Percentiles rank a stretch among this genome's conserved stretches.
Evolutionary conservation across 306 rosid species (phyloP).

Genomic region (Hylodesmum podocarpum): DNA sequence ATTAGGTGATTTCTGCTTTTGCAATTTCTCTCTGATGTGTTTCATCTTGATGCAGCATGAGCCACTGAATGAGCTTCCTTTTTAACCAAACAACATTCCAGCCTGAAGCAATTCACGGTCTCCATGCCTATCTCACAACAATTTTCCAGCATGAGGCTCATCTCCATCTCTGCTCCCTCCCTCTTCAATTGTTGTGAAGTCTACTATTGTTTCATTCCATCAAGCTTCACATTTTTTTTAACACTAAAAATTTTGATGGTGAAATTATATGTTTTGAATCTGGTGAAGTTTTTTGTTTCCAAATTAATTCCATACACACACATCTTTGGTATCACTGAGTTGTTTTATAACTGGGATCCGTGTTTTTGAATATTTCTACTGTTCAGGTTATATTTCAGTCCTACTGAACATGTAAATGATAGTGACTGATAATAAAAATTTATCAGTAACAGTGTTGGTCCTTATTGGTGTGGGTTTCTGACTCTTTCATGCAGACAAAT

Average conservation of each 20-base stretch:
- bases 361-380: not conserved
- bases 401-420: not conserved
- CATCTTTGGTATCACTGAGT: not conserved
- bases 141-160: not conserved
- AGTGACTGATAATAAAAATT: not conserved
- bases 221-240: not conserved
- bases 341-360: not conserved
- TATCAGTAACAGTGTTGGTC: not conserved
- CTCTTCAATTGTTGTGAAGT: not conserved
- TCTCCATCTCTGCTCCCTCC: not conserved
- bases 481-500: not conserved
- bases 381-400: not conserved
- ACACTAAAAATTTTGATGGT: not conserved
- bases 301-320: not conserved
- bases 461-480: not conserved
- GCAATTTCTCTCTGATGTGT: not conserved
- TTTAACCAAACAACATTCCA: not conserved
- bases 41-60: not conserved
- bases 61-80: not conserved
- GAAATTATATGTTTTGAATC: not conserved
- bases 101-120: not conserved
- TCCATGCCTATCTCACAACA: not conserved
- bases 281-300: not conserved
- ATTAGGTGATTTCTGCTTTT: not conserved
- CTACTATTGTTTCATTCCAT: not conserved